phyloP scores from a whole-genome alignment of 257 asterid species.

The Ligustrum vulgare region DNA sequence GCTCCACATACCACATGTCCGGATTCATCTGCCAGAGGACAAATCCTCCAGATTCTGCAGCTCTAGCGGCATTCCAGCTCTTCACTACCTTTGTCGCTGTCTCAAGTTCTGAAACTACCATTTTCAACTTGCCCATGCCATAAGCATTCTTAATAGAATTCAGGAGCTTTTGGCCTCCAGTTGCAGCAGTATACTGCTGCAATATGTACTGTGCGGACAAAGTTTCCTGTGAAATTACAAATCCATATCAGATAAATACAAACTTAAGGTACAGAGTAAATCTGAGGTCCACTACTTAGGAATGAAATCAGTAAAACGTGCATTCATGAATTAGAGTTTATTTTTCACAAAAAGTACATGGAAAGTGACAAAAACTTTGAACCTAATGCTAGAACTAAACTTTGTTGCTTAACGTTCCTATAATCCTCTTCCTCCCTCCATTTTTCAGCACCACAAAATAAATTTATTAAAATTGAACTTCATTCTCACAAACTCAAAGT shows the following conservation, averaged over 20 bases:
- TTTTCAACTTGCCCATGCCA: constrained; percentile 24
- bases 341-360: background rate
- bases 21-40: constrained; percentile 30
- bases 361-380: background rate
- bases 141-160: constrained; percentile 21
- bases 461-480: too few species aligned
- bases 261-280: background rate
- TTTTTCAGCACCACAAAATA: too few species aligned
- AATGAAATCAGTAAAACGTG: background rate
- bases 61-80: constrained; percentile 12
- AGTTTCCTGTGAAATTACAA: constrained; percentile 9
- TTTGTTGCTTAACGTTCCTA: background rate
- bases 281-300: background rate
- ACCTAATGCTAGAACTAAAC: background rate
- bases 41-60: constrained; percentile 18
- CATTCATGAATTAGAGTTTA: background rate
- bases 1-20: constrained; percentile 28
- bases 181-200: constrained; percentile 24
- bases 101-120: constrained; percentile 23
- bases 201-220: constrained; percentile 20
- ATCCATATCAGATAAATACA: background rate
- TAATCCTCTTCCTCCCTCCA: background rate
- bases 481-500: background rate
- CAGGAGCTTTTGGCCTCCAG: constrained; percentile 21
- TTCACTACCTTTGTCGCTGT: constrained; percentile 14